Percentiles rank a stretch among this genome's conserved stretches.
phyloP scores from a whole-genome alignment of 306 rosid genomes.

The Fragaria iinumae region DNA sequence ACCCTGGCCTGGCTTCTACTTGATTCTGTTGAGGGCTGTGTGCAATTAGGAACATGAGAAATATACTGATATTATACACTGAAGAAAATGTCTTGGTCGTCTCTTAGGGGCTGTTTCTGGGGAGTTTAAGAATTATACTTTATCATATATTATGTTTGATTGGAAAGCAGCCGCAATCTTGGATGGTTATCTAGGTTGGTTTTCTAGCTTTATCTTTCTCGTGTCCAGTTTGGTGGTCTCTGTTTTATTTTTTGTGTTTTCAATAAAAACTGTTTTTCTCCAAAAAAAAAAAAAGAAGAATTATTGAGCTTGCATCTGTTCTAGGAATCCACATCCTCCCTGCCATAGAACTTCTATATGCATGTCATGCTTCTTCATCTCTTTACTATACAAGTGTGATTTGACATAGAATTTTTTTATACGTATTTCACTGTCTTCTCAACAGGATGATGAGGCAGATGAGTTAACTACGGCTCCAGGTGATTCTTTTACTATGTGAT shows the following conservation, averaged over 20 bases:
- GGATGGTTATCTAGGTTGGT: background rate
- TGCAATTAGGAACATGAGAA: background rate
- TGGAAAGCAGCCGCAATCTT: background rate
- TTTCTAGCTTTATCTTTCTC: background rate
- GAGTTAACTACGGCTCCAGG: slow-evolving; percentile 61
- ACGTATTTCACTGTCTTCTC: slow-evolving; percentile 22
- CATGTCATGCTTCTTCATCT: background rate
- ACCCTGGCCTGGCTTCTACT: background rate
- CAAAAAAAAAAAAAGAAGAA: background rate
- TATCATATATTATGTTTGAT: background rate
- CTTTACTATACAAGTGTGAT: background rate
- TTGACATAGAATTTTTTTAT: slow-evolving; percentile 15
- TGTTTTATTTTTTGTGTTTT: background rate
- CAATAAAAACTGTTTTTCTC: background rate
- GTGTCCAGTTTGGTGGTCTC: background rate
- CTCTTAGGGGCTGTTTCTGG: background rate
- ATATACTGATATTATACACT: background rate
- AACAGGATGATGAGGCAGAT: slow-evolving; percentile 86
- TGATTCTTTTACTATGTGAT: slow-evolving; percentile 32
- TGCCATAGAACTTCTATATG: background rate
- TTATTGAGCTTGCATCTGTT: slow-evolving; percentile 4
- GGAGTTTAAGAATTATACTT: background rate
- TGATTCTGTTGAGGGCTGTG: slow-evolving; percentile 8
- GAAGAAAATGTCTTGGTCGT: background rate
- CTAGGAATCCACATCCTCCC: background rate